Base-by-base conservation (phyloP, 192 early-diverging fungal species). In the Cladochytrium replicatum region DNA sequence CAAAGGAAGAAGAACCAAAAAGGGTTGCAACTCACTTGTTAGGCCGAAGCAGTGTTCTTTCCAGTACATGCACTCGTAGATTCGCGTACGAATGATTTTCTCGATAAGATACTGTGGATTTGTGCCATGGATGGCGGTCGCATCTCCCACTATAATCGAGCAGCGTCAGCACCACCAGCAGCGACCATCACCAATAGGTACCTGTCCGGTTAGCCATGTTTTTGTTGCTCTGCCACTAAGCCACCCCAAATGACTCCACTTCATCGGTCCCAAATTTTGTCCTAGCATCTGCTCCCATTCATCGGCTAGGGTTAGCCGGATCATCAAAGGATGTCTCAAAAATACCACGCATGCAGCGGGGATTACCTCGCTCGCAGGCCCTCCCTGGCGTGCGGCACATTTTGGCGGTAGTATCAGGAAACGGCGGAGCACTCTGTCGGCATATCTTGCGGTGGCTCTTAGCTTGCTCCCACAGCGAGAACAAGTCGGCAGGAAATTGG, bases 11-110 rank as follows among this genome's bases (percentile, higher is more conserved):
- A 8, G 11, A 37, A 26, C 1, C 44, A 1, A 25, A 7, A 63
- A 28, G 26, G 29, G 23, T 8, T 55, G 48, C 34, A 1, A 43
- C 23, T 46, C 66, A 85, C 82, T 73, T 38, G 87, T 91, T 15
- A 97, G 71, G 0, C 83, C 91, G 73, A 97, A 99, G 67, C 91
- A 93, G 22, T 85, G 77, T 48, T 97, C 89, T 54, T 99, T 99
- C 93, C 92, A 99, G 67, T 93, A 99, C 2, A 86, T 63, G 28
- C 82, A 87, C 48, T 95, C 89, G 60, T 87, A 88, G 42, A 95
- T 95, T 28, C 92, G 79, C 32, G 80, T 69, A 28, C 91, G 76
- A 40, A 89, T 80, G 57, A 93, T 93, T 55, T 93, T 95, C 68
- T 97, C 93, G 39, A 99, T 82, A 15, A 99, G 69, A 50, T 81